phyloP scores from a whole-genome alignment of 441 rosid genomes.

The Gossypium davidsonii region DNA sequence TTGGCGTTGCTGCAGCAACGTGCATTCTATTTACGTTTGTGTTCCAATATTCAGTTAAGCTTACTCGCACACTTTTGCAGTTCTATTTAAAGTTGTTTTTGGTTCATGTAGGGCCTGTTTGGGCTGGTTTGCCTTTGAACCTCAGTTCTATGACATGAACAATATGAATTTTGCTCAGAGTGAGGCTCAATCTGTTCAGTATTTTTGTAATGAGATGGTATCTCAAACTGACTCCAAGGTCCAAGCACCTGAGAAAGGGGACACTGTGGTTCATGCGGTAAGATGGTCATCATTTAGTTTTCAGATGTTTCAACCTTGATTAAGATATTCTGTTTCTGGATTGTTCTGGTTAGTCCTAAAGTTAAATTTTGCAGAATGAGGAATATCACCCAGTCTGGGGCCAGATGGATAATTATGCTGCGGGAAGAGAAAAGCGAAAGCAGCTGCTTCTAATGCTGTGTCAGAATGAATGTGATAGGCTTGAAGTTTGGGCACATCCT shows the following conservation, averaged over 20 bases:
- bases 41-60: background rate
- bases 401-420: constrained; percentile 69
- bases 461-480: constrained; percentile 97
- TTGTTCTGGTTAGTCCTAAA: constrained; percentile 18
- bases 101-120: constrained; percentile 65
- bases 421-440: constrained; percentile 81
- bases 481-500: constrained; percentile 98
- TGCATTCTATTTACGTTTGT: background rate
- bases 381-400: constrained; percentile 95
- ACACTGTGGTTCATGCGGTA: constrained; percentile 50
- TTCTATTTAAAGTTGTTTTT: constrained; percentile 18
- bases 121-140: constrained; percentile 98
- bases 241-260: constrained; percentile 50
- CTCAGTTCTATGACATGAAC: constrained; percentile 75
- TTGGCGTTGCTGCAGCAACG: background rate
- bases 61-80: constrained; percentile 5
- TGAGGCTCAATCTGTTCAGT: constrained; percentile 83
- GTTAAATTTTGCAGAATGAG: constrained; percentile 47
- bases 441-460: constrained; percentile 92
- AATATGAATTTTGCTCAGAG: constrained; percentile 61
- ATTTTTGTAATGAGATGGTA: constrained; percentile 56
- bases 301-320: background rate
- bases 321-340: background rate
- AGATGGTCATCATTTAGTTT: constrained; percentile 15
- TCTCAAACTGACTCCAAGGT: constrained; percentile 65